Base-by-base conservation (phyloP, 2,329 filamentous ascomycete genomes). In the Didymella lethalis region DNA sequence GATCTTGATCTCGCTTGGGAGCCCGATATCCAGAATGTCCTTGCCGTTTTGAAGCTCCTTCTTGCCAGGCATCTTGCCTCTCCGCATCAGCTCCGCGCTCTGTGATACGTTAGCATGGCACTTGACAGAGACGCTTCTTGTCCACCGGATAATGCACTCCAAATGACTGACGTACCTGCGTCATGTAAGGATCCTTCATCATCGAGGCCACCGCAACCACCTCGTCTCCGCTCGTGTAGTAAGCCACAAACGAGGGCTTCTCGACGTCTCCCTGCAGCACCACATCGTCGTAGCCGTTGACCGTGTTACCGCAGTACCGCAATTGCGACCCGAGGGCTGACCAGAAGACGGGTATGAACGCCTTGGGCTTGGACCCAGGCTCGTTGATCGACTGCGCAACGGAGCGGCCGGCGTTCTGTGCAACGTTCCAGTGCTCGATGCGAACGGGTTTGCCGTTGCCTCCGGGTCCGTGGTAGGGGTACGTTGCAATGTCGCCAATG, bases 371-470 rank as follows among this genome's bases (percentile, higher is more conserved):
- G 45, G 83, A 76, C 7, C 83, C 78, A 0, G 89, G 85, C 69
- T 90, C 83, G 65, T 88, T 85, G 71, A 99, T 97, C 68, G 91
- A 86, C 51, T 83, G 83, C 1, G 93, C 95, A 1, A 90, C 94
- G 25, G 85, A 84, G 43, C 94, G 90, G 2, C 95, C 95, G 1
- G 91, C 84, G 72, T 98, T 97, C 74, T 98, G 95, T 4, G 95
- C 95, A 2, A 99, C 95, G 78, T 97, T 94, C 95, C 95, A 99
- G 77, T 99, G 95, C 82, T 99, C 95, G 73, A 98, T 97, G 63
- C 95, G 89, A 0, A 90, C 86, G 18, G 85, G 84, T 44, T 83
- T 84, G 62, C 91, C 92, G 16, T 90, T 84, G 26, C 92, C 90
- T 25, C 91, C 93, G 0, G 95, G 95, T 1, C 95, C 95, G 75